Evolutionary conservation across 1,284 basidiomycete genomes (phyloP).

Genomic region (Cronartium ribicola): DNA sequence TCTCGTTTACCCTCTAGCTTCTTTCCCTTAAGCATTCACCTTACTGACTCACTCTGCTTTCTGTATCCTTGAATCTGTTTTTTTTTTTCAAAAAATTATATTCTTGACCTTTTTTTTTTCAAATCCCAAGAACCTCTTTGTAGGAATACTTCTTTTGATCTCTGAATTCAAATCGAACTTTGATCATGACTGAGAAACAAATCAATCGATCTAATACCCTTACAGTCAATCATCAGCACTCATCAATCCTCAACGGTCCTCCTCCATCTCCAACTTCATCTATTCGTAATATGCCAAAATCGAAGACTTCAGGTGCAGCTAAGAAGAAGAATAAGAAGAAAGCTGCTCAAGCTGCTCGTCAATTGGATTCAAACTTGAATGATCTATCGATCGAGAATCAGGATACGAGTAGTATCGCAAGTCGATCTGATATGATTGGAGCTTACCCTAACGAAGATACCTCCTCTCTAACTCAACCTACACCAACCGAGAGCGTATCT

Average conservation of each 20-base stretch:
- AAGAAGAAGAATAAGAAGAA: conserved; percentile 42
- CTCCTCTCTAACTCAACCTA: conserved; percentile 26
- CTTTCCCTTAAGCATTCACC: too few relatives aligned
- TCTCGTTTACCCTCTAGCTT: too few relatives aligned
- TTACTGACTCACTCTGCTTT: too few relatives aligned
- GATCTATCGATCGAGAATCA: conserved; percentile 8
- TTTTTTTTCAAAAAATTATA: too few relatives aligned
- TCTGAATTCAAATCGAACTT: too few relatives aligned
- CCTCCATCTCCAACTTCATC: conserved; percentile 1
- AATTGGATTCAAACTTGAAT: conserved; percentile 13
- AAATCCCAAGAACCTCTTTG: too few relatives aligned
- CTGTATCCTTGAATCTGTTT: too few relatives aligned
- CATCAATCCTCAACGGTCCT: conserved; percentile 4
- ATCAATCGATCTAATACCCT: conserved; percentile 9
- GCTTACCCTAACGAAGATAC: conserved; percentile 34
- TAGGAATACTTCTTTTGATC: too few relatives aligned
- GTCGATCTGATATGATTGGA: conserved; percentile 41
- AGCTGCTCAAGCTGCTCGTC: conserved; percentile 29
- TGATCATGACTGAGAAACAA: conserved; percentile 31
- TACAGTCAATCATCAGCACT: conserved; percentile 12
- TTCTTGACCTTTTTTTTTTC: too few relatives aligned
- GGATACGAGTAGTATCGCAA: conserved; percentile 11
- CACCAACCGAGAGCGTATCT: conserved; percentile 22
- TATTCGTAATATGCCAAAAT: conserved; percentile 6
- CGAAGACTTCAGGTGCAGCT: conserved; percentile 33